Base-by-base conservation (phyloP, 208 protist genomes). In the Phytomonas serpens region DNA sequence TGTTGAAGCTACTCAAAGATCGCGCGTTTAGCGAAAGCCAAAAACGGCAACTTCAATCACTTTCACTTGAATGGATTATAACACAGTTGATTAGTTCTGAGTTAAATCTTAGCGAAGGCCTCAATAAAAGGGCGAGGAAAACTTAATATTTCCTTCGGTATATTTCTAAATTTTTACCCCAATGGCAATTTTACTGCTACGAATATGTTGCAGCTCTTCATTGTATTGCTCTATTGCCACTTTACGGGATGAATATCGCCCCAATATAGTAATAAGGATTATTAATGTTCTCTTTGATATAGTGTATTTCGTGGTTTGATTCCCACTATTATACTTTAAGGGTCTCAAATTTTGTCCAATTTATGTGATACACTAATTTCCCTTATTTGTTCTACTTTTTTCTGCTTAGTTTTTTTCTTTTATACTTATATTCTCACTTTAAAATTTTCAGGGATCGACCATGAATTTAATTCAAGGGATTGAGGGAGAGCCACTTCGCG, bases 41-140 rank as follows among this genome's bases (percentile, higher is more conserved):
- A 75, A 69, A 76, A 13, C 73, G 66, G 65, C 65, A 84, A 29
- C 80, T 85, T 30, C 69, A 78, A 30, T 57, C 65, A 19, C 42
- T 93, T 5, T 90, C 83, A 23, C 73, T 69, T 23, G 78, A 85
- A 10, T 93, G 88, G 88, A 63, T 93, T 36, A 75, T 93, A 31
- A 72, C 67, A n/a, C 77, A 80, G 40, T 75, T 92, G 34, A 85
- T 80, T 4, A 65, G 51, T 32, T 74, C 76, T 4, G 84, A 92
- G 71, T 73, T 92, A 31, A 81, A 92, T 77, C 77, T 52, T 19
- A 52, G 42, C 42, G 42, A 52, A 52, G 23, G 4, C 42, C 42
- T 52, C 13, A 52, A 52, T 52, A 52, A 52, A 52, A 52, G 14
- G 14, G 3, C 13, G 4, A 52, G 42, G 23, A 6, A 19, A 52